Base-by-base conservation (phyloP, 768 basidiomycete genomes). In the Tubosaeta brunneosetosa region DNA sequence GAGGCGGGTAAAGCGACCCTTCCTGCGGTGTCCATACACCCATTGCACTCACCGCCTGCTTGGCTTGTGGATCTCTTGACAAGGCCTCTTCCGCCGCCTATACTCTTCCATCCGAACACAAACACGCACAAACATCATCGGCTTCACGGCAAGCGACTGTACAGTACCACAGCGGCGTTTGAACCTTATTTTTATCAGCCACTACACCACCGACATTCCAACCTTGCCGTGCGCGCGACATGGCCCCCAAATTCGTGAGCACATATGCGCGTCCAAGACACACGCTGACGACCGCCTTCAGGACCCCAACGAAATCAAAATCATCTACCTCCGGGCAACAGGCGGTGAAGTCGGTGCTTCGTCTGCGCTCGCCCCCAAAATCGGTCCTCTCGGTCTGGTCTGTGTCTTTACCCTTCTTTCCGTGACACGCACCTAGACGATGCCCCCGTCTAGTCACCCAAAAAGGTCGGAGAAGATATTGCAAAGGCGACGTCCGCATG, bases 391-490 rank as follows among this genome's bases (percentile, higher is more conserved):
- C 61, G 95, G 95, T 89, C 79, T 99, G 71, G 95, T 98, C 71
- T 66, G 94, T 75, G 3, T 3, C 31, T 43, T 42, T 25, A 1
- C 34, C 37, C 10, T 11, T 17, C n/a, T 38, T 6, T 10, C 37
- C 3, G 37, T 17, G 37, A 8, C 17, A 17, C 10, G n/a, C 37
- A 4, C 37, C 17, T 9, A 37, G 47, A 49, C 36, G 2, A 22
- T 22, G n/a, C n/a, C n/a, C n/a, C n/a, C 52, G 22, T 22, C 46
- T 62, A 98, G 97, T 97, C 97, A 53, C 97, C 97, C 64, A 99
- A 99, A 81, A 98, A 98, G 80, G 97, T 99, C 75, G 97, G 97
- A 76, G 97, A 99, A 91, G 97, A 99, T 77, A 99, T 99, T 71
- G 97, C 97, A 65, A 99, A 99, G 74, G 95, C 95, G 53, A 99